These are phyloP conservation scores for Rhynchospora breviuscula DNA, from an alignment of 176 grass and related monocot genomes.

Conservation along the genomic window DNA sequence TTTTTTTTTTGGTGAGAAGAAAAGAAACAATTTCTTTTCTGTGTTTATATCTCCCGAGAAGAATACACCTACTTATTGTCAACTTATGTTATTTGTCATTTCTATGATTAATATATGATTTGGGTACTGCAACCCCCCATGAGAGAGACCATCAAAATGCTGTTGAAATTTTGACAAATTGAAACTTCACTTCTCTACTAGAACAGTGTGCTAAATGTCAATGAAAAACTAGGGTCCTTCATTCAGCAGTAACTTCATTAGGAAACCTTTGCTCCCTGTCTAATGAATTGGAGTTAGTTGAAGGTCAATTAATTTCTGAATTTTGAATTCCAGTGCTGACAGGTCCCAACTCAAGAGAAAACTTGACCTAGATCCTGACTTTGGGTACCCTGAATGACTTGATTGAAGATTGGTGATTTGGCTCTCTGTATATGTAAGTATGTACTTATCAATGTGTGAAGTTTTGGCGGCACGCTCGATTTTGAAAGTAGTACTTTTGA, in stretches of 20 bases:
- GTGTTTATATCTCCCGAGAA: background rate
- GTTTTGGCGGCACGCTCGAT: background rate
- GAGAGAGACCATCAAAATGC: constrained; percentile 4
- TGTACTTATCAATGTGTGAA: background rate
- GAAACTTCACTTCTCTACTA: background rate
- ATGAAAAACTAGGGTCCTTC: background rate
- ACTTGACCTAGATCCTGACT: constrained; percentile 90
- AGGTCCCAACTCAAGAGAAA: constrained; percentile 83
- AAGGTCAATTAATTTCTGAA: background rate
- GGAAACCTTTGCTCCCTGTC: background rate
- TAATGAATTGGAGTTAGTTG: background rate
- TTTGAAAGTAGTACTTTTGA: background rate
- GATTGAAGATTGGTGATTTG: constrained; percentile 7
- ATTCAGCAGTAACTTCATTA: background rate
- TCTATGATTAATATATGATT: constrained; percentile 4
- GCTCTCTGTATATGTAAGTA: constrained; percentile 4
- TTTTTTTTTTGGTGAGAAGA: background rate
- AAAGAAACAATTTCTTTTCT: background rate
- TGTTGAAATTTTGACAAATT: background rate
- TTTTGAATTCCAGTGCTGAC: constrained; percentile 65
- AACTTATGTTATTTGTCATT: background rate
- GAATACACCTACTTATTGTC: background rate
- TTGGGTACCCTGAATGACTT: constrained; percentile 53
- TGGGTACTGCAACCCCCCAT: background rate
- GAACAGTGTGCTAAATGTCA: background rate